phyloP scores from a whole-genome alignment of 2,329 filamentous ascomycete species.

The Penicillium sclerotigenum region DNA sequence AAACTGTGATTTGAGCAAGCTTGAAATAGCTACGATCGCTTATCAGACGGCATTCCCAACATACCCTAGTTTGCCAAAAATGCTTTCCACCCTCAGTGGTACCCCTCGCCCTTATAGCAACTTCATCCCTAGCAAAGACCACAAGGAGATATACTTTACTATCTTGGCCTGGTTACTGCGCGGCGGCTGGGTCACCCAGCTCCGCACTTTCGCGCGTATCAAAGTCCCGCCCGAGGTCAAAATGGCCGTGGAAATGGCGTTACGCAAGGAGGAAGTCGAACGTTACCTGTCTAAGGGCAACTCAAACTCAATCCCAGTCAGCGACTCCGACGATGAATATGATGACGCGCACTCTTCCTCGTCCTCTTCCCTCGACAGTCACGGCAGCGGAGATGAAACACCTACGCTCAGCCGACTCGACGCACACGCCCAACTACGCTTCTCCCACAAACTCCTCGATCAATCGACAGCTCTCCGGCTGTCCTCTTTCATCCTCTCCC shows the following conservation, averaged over 20 bases:
- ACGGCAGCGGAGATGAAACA: slow-evolving; percentile 38
- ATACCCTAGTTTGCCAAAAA: slow-evolving; percentile 76
- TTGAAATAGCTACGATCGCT: slow-evolving; percentile 65
- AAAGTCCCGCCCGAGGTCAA: slow-evolving; percentile 79
- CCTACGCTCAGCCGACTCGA: slow-evolving; percentile 33
- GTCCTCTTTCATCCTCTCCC: slow-evolving; percentile 71
- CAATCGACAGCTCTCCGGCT: slow-evolving; percentile 34
- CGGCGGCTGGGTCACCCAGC: slow-evolving; percentile 88
- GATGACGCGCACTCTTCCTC: slow-evolving; percentile 38
- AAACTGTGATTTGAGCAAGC: slow-evolving; percentile 72
- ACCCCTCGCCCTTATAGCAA: slow-evolving; percentile 77
- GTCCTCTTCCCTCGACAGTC: slow-evolving; percentile 39
- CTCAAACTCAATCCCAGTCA: slow-evolving; percentile 24
- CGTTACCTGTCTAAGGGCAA: slow-evolving; percentile 33
- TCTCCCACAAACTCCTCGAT: slow-evolving; percentile 36
- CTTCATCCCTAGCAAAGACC: slow-evolving; percentile 81
- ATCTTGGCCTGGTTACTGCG: slow-evolving; percentile 93
- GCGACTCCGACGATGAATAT: slow-evolving; percentile 16
- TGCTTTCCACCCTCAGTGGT: slow-evolving; percentile 78
- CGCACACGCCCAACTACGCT: slow-evolving; percentile 26
- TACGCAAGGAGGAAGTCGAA: slow-evolving; percentile 63
- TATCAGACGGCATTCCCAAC: slow-evolving; percentile 81
- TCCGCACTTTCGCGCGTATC: slow-evolving; percentile 88
- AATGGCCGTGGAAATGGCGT: slow-evolving; percentile 70
- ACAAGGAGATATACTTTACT: slow-evolving; percentile 81